phyloP scores from a whole-genome alignment of 2,329 filamentous ascomycete species.

The Fusarium scirpi region DNA sequence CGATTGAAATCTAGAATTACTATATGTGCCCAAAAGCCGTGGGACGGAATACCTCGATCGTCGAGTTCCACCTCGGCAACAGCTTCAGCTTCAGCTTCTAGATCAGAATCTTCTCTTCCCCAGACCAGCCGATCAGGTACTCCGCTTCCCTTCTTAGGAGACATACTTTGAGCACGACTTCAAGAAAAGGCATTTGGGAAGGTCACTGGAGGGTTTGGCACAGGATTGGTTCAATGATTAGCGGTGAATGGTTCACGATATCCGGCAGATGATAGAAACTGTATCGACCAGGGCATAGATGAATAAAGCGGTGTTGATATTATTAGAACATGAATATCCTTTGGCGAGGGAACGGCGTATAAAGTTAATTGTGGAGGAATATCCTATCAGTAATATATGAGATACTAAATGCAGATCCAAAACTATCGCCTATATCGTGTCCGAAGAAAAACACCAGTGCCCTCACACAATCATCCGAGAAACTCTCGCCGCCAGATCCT shows the following conservation, averaged over 20 bases:
- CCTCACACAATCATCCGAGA: conserved; percentile 33
- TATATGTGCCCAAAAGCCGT: conserved; percentile 35
- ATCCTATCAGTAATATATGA: not conserved
- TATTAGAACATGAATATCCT: no score
- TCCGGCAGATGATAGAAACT: not conserved
- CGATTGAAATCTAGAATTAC: conserved; percentile 26
- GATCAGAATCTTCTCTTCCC: conserved; percentile 27
- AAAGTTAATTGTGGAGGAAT: not conserved
- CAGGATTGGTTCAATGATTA: not conserved
- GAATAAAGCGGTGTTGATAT: not conserved
- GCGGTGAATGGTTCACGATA: not conserved
- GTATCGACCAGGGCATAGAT: not conserved
- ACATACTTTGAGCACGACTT: conserved; percentile 1
- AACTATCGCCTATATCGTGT: not conserved
- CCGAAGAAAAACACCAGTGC: not conserved
- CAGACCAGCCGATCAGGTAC: not conserved
- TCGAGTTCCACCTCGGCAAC: conserved; percentile 17
- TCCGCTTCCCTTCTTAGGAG: not conserved
- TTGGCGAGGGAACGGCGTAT: not conserved
- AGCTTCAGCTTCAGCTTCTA: conserved; percentile 25
- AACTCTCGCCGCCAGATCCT: conserved; percentile 40
- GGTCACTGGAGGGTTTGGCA: not conserved
- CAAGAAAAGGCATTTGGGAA: not conserved
- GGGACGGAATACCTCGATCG: conserved; percentile 18
- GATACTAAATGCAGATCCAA: not conserved